phyloP scores from a whole-genome alignment of 331 rosid genomes.

The Arachis monticola region DNA sequence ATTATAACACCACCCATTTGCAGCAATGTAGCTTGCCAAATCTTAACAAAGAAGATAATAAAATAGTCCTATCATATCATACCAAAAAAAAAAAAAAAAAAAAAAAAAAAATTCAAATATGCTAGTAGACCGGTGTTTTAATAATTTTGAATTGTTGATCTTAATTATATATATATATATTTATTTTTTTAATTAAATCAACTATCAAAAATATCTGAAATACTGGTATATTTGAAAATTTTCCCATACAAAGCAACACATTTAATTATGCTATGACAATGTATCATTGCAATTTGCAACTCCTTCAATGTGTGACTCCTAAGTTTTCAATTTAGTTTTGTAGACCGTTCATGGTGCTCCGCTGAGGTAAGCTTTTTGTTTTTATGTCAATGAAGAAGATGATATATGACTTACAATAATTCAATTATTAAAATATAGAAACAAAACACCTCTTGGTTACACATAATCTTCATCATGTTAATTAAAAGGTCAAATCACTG shows the following conservation, averaged over 20 bases:
- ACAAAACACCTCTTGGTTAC: constrained; percentile 32
- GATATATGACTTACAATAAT: constrained; percentile 46
- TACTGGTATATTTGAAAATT: too few species aligned
- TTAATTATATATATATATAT: too few species aligned
- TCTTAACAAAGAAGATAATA: too few species aligned
- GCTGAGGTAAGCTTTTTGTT: constrained; percentile 45
- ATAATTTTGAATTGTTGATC: too few species aligned
- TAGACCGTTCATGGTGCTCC: constrained; percentile 48
- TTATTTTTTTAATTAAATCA: too few species aligned
- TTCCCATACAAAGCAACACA: neutral
- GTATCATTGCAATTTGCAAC: neutral
- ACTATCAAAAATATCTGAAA: too few species aligned
- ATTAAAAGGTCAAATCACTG: constrained; percentile 46
- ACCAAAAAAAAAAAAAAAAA: too few species aligned
- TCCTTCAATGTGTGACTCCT: constrained; percentile 17
- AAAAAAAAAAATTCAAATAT: too few species aligned
- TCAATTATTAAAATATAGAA: constrained; percentile 37
- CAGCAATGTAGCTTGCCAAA: too few species aligned
- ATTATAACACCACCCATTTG: too few species aligned
- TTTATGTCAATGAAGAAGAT: constrained; percentile 55
- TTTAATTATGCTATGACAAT: neutral
- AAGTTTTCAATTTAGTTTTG: constrained; percentile 15
- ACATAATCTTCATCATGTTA: constrained; percentile 41
- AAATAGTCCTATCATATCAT: too few species aligned
- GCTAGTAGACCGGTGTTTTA: too few species aligned